Conservation (phyloP, 1,284 basidiomycete genomes). For the Lentinula novae-zelandiae region DNA sequence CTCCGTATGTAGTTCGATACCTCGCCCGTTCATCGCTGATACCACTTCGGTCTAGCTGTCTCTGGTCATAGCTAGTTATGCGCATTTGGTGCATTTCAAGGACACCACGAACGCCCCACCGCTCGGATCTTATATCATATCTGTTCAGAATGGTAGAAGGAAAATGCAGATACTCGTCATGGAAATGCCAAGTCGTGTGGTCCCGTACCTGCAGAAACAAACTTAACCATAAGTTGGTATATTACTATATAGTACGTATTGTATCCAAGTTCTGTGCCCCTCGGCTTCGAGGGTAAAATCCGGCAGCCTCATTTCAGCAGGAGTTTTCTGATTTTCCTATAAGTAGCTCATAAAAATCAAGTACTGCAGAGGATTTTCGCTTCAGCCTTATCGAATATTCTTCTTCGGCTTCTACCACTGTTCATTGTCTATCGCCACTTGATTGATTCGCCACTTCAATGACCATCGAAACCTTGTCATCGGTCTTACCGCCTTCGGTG, state of each 20-base stretch:
- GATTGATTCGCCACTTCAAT: neutral
- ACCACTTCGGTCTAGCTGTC: neutral
- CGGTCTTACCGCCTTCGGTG: neutral
- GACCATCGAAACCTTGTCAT: neutral
- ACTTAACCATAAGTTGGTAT: neutral
- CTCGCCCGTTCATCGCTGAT: neutral
- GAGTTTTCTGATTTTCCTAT: neutral
- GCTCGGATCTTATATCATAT: neutral
- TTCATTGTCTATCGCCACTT: neutral
- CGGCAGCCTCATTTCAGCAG: neutral
- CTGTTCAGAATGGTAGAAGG: neutral
- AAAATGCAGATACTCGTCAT: neutral
- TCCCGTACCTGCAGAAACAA: neutral
- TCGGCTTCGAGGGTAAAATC: neutral
- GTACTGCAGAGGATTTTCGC: neutral
- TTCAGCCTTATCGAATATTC: neutral
- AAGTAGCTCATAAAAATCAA: neutral
- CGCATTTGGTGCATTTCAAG: neutral
- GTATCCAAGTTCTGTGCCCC: neutral
- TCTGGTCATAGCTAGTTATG: neutral
- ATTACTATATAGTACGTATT: neutral
- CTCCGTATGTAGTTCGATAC: neutral
- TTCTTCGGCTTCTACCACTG: neutral
- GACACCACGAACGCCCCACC: neutral
- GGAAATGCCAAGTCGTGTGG: neutral